phyloP scores from a whole-genome alignment of 495 filamentous ascomycete species.

The Filosporella fistucella region DNA sequence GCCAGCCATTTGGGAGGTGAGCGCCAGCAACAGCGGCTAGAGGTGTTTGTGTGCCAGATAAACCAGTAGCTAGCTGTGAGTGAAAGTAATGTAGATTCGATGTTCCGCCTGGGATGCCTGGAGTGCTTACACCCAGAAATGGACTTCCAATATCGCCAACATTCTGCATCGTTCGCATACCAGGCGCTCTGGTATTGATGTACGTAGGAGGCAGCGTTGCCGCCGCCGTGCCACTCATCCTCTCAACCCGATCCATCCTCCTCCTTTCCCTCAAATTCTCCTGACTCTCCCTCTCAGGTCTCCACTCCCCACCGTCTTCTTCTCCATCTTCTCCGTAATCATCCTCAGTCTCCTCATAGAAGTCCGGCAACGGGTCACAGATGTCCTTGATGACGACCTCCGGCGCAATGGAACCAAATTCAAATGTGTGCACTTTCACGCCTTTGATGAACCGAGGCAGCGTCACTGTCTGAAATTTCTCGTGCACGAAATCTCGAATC shows the following conservation, averaged over 20 bases:
- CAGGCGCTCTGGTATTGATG: constrained; percentile 20
- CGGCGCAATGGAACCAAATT: constrained; percentile 80
- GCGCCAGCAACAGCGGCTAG: constrained; percentile 79
- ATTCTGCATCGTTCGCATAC: constrained; percentile 20
- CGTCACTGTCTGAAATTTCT: constrained; percentile 86
- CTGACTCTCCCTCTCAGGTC: constrained; percentile 25
- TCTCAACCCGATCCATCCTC: constrained; percentile 31
- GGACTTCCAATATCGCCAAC: constrained; percentile 52
- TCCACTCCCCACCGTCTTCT: constrained; percentile 27
- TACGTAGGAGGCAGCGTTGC: constrained; percentile 14
- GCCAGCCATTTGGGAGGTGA: constrained; percentile 49
- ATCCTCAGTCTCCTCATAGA: constrained; percentile 83
- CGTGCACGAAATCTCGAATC: constrained; percentile 91
- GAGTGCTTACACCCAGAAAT: constrained; percentile 63
- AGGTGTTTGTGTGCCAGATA: constrained; percentile 83
- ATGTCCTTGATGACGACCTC: constrained; percentile 93
- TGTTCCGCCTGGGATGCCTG: constrained; percentile 78
- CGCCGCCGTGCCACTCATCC: constrained; percentile 11
- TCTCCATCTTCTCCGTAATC: constrained; percentile 41
- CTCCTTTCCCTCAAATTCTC: constrained; percentile 39
- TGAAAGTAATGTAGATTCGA: constrained; percentile 83
- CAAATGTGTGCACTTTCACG: constrained; percentile 89
- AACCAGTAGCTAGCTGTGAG: constrained; percentile 68
- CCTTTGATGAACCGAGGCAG: constrained; percentile 95
- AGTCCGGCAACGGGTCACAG: constrained; percentile 90